phyloP scores from a whole-genome alignment of 2,329 filamentous ascomycete species.

The Chlorencoelia australis region DNA sequence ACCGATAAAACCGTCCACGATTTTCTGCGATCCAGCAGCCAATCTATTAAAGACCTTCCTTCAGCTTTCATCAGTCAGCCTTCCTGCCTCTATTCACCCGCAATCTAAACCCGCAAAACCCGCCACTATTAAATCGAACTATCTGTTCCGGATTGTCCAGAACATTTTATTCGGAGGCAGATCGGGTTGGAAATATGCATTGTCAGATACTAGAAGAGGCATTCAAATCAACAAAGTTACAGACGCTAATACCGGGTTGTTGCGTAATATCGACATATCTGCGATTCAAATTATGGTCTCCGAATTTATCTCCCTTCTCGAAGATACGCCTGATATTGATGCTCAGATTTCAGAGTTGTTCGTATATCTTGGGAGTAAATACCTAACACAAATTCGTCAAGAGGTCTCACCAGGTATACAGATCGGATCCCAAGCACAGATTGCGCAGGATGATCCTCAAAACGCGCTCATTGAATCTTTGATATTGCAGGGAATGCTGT shows the following conservation, averaged over 20 bases:
- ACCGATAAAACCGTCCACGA: background rate
- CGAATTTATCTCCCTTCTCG: constrained; percentile 40
- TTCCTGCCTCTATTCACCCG: background rate
- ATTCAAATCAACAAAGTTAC: constrained; percentile 38
- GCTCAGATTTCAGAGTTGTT: constrained; percentile 49
- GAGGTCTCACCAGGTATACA: constrained; percentile 6
- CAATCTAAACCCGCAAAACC: constrained; percentile 1
- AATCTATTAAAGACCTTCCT: constrained; percentile 47
- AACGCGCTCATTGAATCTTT: constrained; percentile 46
- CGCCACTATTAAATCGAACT: constrained; percentile 31
- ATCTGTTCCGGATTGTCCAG: constrained; percentile 38
- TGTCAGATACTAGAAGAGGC: constrained; percentile 31
- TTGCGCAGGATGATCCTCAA: constrained; percentile 33
- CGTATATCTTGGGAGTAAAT: constrained; percentile 45
- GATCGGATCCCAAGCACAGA: constrained; percentile 26
- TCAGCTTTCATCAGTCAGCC: constrained; percentile 37
- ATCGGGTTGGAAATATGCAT: constrained; percentile 43
- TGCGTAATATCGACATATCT: constrained; percentile 9
- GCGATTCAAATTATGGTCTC: constrained; percentile 33
- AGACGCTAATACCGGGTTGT: background rate
- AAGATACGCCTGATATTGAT: constrained; percentile 26
- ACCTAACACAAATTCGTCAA: constrained; percentile 34
- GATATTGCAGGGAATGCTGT: constrained; percentile 55
- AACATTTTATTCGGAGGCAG: constrained; percentile 48
- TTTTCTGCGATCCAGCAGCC: background rate